Base-by-base conservation (phyloP, 2,329 filamentous ascomycete genomes). In the Xylariaceae sp. region DNA sequence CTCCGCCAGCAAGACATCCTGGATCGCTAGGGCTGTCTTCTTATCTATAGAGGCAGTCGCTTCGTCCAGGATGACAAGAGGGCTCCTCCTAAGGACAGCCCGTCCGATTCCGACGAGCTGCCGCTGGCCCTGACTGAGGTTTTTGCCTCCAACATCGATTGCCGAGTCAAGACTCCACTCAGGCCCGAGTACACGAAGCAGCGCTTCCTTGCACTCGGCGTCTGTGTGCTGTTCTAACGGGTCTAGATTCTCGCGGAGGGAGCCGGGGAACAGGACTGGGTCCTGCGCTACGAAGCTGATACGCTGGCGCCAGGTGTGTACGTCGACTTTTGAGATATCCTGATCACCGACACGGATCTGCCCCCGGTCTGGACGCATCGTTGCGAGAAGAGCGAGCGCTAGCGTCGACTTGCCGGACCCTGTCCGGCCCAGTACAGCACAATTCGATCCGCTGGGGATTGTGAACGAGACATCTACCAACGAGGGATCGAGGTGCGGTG, bases 371-470 rank as follows among this genome's bases (percentile, higher is more conserved):
- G 84, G 81, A 1, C 79, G 75, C 42, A 86, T 75, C 0, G 83
- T 85, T 2, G 79, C 81, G 0, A 86, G 76, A 1, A 88, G 75
- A 2, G 81, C 81, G 26, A 87, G 79, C 2, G 84, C 84, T 1
- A 87, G 75, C 0, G 92, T 96, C 23, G 89, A 93, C 74, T 97
- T 97, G 16, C 92, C 92, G 0, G 90, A 95, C 0, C 90, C 88
- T 0, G 93, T 96, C 37, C 92, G 86, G 1, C 92, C 92, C 1
- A 93, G 87, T 5, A 96, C 84, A 0, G 83, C 82, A 40, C 84
- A 84, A 0, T 81, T 85, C 7, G 82, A 77, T 1, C 83, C 82
- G 2, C 81, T 82, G 0, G 89, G 89, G 50, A 96, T 91, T 1
- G 79, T 83, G 58, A 96, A 86, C 0, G 83, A 85, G 23, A 96